Conservation (phyloP, 2,329 filamentous ascomycete genomes). For the Aureobasidium musti region DNA sequence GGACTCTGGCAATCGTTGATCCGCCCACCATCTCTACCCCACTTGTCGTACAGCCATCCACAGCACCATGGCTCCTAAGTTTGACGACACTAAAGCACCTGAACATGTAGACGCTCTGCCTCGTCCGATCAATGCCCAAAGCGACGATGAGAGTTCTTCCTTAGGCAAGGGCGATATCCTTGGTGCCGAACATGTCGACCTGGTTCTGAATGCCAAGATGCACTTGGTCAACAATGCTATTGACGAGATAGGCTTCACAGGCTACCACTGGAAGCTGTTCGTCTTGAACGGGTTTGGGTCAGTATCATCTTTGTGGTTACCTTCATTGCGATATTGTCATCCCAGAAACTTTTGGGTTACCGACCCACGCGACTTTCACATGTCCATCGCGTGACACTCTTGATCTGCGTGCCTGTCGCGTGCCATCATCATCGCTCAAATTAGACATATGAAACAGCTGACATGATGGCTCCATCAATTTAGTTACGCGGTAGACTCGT, state of each 20-base stretch:
- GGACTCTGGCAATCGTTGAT: neutral
- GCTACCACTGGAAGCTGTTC: conserved; percentile 61
- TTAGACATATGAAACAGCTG: neutral
- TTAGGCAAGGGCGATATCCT: conserved; percentile 55
- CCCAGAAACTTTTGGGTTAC: too few species aligned
- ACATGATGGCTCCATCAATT: neutral
- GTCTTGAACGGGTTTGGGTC: conserved; percentile 63
- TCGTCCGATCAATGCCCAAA: neutral
- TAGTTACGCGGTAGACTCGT: conserved; percentile 54
- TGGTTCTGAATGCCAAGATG: conserved; percentile 67
- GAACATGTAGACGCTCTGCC: neutral
- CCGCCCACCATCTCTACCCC: neutral
- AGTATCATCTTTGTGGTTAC: conserved; percentile 26
- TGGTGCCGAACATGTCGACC: conserved; percentile 59
- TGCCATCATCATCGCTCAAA: neutral
- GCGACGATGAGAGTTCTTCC: neutral
- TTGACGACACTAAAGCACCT: neutral
- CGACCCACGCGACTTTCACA: neutral
- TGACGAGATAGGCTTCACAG: conserved; percentile 57
- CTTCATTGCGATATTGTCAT: neutral
- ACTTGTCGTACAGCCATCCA: neutral
- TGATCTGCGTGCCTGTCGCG: neutral
- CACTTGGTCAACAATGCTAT: conserved; percentile 67
- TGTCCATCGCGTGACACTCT: neutral
- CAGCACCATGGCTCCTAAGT: neutral